phyloP scores from a whole-genome alignment of 2,329 filamentous ascomycete genomes.

The Claviceps purpurea region DNA sequence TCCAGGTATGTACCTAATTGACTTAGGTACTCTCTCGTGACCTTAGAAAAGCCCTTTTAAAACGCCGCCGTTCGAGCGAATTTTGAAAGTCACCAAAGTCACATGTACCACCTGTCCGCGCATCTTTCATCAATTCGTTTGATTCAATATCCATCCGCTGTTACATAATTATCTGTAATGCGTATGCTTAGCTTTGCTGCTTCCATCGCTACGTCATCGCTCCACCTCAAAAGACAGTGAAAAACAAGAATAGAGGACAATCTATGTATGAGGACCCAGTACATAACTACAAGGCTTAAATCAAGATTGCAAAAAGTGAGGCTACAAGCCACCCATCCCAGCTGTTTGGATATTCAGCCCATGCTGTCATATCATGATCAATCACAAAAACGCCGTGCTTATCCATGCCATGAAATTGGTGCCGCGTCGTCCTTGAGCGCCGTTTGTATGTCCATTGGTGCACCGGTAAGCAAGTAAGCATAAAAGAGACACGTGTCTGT shows the following conservation, averaged over 20 bases:
- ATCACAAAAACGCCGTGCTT: background rate
- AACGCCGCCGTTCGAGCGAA: too few species aligned
- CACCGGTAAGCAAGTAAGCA: background rate
- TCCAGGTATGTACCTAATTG: too few species aligned
- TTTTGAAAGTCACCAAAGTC: too few species aligned
- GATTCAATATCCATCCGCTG: too few species aligned
- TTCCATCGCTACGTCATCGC: background rate
- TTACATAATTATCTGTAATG: too few species aligned
- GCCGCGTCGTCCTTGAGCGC: background rate
- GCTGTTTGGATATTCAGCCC: background rate
- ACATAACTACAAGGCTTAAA: background rate
- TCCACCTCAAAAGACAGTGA: background rate
- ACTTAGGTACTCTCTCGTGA: too few species aligned
- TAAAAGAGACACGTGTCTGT: too few species aligned
- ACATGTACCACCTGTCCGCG: too few species aligned
- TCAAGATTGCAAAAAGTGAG: background rate
- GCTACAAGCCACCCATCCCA: background rate
- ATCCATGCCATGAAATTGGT: background rate
- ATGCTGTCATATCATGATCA: background rate
- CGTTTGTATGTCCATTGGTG: background rate
- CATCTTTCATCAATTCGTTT: too few species aligned
- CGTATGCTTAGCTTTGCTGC: too few species aligned
- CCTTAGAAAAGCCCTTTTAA: too few species aligned
- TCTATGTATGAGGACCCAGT: background rate
- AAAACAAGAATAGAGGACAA: background rate